These are phyloP conservation scores for Stemphylium lycopersici DNA, from an alignment of 2,329 filamentous ascomycete genomes.

Conservation along the genomic window DNA sequence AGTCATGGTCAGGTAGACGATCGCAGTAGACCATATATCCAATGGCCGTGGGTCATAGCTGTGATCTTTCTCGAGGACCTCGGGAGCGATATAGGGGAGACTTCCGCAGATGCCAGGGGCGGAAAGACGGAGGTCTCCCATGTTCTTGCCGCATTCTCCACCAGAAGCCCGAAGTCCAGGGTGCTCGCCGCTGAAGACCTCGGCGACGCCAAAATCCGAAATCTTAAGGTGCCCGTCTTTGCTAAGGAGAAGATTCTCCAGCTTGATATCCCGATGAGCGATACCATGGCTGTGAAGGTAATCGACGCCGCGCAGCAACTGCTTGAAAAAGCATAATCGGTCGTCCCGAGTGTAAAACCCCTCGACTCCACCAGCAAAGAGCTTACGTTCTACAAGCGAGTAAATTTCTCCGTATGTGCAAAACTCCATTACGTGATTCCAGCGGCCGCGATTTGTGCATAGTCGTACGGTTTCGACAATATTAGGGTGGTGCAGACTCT, in stretches of 20 bases:
- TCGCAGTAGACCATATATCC: slow-evolving; percentile 85
- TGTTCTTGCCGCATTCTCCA: slow-evolving; percentile 74
- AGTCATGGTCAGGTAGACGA: slow-evolving; percentile 80
- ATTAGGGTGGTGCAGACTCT: slow-evolving; percentile 84
- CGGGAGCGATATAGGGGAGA: slow-evolving; percentile 84
- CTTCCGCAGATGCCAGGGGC: slow-evolving; percentile 83
- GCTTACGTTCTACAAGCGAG: slow-evolving; percentile 67
- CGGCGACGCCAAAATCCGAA: slow-evolving; percentile 88
- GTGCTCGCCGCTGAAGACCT: slow-evolving; percentile 82
- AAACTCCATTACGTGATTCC: slow-evolving; percentile 95
- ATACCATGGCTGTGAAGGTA: slow-evolving; percentile 86
- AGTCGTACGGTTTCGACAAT: slow-evolving; percentile 81
- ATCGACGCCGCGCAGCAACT: slow-evolving; percentile 79
- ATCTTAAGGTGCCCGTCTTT: slow-evolving; percentile 85
- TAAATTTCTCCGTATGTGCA: slow-evolving; percentile 84
- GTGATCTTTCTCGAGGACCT: slow-evolving; percentile 73
- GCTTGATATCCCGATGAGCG: slow-evolving; percentile 88
- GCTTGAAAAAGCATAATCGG: slow-evolving; percentile 86
- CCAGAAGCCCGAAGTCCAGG: slow-evolving; percentile 76
- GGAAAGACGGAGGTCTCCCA: slow-evolving; percentile 74
- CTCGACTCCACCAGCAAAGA: slow-evolving; percentile 60
- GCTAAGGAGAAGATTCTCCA: slow-evolving; percentile 83
- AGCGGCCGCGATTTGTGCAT: slow-evolving; percentile 73
- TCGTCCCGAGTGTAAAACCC: slow-evolving; percentile 67
- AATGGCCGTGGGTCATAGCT: slow-evolving; percentile 76